Percentiles rank a stretch among this genome's conserved stretches.
These are phyloP conservation scores for Entrophospora sp. DNA, from an alignment of 192 early-diverging fungal species.

Conservation along the genomic window DNA sequence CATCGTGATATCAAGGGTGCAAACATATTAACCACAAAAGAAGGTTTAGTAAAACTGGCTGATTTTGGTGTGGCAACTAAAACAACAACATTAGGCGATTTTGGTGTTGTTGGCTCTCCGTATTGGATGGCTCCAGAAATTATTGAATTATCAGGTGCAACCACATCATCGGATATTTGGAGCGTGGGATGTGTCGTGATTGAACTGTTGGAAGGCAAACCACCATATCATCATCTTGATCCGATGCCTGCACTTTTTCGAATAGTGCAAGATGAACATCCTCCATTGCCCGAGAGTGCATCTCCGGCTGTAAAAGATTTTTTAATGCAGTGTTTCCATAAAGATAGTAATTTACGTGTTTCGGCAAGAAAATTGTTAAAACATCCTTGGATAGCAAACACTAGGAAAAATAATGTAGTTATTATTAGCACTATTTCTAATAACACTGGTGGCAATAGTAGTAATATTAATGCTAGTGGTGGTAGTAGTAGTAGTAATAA, in stretches of 20 bases:
- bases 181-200: constrained; percentile 65
- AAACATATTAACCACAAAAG: constrained; percentile 63
- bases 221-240: constrained; percentile 60
- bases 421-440: no score
- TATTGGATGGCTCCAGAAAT: constrained; percentile 78
- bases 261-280: constrained; percentile 67
- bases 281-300: constrained; percentile 57
- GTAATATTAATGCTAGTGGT: no score
- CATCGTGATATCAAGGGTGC: constrained; percentile 91
- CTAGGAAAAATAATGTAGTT: constrained; percentile 28
- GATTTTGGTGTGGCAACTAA: constrained; percentile 71
- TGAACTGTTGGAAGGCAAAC: constrained; percentile 59
- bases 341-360: constrained; percentile 58
- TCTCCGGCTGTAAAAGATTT: constrained; percentile 63
- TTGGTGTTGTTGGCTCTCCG: constrained; percentile 55
- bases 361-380: constrained; percentile 60
- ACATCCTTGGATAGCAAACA: constrained; percentile 55
- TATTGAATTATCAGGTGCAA: constrained; percentile 54
- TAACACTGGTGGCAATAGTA: no score
- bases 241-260: constrained; percentile 62
- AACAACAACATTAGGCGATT: constrained; percentile 34
- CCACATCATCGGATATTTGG: constrained; percentile 66
- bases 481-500: no score
- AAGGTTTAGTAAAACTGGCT: constrained; percentile 64
- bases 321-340: constrained; percentile 68